Evolutionary conservation across 257 asterid genomes (phyloP), one percentile per base, ranked within the genome.

Genomic region (Dorcoceras hygrometricum): DNA sequence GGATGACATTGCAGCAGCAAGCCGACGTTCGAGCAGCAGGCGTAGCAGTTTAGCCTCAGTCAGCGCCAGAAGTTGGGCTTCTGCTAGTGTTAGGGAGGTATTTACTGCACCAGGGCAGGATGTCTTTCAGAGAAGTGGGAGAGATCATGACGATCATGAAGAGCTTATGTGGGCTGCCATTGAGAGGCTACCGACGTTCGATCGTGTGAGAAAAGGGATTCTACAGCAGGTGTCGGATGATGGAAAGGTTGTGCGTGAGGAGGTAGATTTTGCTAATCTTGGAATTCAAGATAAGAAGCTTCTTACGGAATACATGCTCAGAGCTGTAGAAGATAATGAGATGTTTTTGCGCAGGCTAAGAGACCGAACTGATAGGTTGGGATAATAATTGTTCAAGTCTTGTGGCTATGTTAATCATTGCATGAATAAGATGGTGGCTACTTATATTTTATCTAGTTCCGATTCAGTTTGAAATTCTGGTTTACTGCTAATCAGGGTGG

Each of bases 151-250:
- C 51, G 99, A 93, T 57, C 92, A 93, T 72, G 88, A 86, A 27
- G 97, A 89, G 84, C 89, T 93, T 4, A 82, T 77, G 80, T 93
- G 99, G 99, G 97, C 97, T 3, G 97, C 99, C 53, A 90, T 93
- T 14, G 99, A 93, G 75, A 82, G 95, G 75, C 95, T 90, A 59
- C 99, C 96, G 0, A 93, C 99, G 0, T 84, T 80, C 55, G 99
- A 93, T 60, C 83, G 97, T 3, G 73, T 88, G 65, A 80, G 95
- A 77, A 90, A 83, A 77, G 97, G 97, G 67, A 80, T 93, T 36
- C 66, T 90, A 63, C 87, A 69, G 76, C 81, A 81, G 59, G 94
- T 87, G 2, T 55, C 78, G 82, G 97, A 88, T 7, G 88, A 85
- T 58, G 99, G 99, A 5, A 81, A 81, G 55, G 76, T 81, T 50